Evolutionary conservation across 495 filamentous ascomycete genomes (phyloP), one percentile per base, ranked within the genome.

Genomic region (Xylaria grammica): DNA sequence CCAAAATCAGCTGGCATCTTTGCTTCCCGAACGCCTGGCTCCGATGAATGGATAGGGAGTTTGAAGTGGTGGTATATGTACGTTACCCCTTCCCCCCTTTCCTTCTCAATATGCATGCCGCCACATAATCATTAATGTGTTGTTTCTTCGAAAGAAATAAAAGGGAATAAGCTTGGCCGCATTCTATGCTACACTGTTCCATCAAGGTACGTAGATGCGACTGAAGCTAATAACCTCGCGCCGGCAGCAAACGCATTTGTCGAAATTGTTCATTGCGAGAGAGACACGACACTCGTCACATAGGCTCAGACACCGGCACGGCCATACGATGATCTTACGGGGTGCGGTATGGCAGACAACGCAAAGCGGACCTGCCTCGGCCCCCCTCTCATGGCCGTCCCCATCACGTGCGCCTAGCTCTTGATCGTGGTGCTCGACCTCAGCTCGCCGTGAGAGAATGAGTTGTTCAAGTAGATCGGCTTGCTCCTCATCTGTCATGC

Each of bases 201-300:
- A 36, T 84, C 74, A 96, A 29, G 95, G 95, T 30, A 98, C 93
- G 84, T 90, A 99, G 69, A 99, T 84, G 67, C 94, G 85, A 63
- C 89, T 89, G 75, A 95, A 98, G 24, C 93, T 94, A 29, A 85
- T 86, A 26, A 97, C 90, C 65, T 94, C 90, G 65, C 90, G 85
- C 53, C 95, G 83, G 73, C 95, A 98, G 66, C 94, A 97, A 22
- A 97, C 93, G 68, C 95, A 99, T 68, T 90, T 94, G 46, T 92
- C 90, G 71, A 94, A 97, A 75, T 98, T 98, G 69, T 96, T 97
- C 90, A 96, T 91, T 8, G 95, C 95, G 32, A 99, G 84, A 57
- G 90, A 92, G 26, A 99, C 90, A 20, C 95, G 82, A 75, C 95
- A 98, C 59, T 98, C 95, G 72, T 99, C 95, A 71, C 95, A 98